Percentiles rank a stretch among this genome's conserved stretches.
These are phyloP conservation scores for Pythium oligandrum DNA, from an alignment of 352 stramenopile species.

Conservation along the genomic window DNA sequence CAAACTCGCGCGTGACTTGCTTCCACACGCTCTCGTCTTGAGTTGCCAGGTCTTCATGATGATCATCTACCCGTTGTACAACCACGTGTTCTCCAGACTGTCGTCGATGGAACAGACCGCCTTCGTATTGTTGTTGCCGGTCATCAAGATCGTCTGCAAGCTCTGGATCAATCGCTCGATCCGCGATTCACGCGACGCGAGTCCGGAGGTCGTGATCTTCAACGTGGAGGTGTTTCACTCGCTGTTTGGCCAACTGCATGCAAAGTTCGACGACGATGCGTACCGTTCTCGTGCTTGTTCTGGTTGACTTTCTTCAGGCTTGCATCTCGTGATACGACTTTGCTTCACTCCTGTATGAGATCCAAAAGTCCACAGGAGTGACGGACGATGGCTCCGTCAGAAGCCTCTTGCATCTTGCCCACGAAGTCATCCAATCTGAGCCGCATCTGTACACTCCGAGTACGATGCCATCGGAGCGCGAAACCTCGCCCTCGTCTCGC, in stretches of 20 bases:
- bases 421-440: no score
- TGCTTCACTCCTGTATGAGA: background rate
- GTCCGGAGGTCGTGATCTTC: constrained; percentile 16
- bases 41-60: constrained; percentile 11
- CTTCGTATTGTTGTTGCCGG: constrained; percentile 21
- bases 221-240: constrained; percentile 14
- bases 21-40: constrained; percentile 1
- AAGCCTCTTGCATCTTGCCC: no score
- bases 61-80: constrained; percentile 14
- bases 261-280: constrained; percentile 2
- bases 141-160: constrained; percentile 35
- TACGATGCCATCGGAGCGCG: no score
- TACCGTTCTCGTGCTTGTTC: constrained; percentile 5
- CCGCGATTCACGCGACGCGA: constrained; percentile 15
- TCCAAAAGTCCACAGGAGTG: background rate
- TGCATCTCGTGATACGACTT: constrained; percentile 7
- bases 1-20: background rate
- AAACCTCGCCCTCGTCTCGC: no score
- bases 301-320: constrained; percentile 7
- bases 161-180: constrained; percentile 25
- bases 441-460: no score
- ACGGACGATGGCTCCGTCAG: no score
- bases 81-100: constrained; percentile 7
- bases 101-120: constrained; percentile 8
- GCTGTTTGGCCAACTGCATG: constrained; percentile 14